Percentiles rank a stretch among this genome's conserved stretches.
Conservation (phyloP, 805 yeast genomes). For the Cyberlindnera mrakii region DNA sequence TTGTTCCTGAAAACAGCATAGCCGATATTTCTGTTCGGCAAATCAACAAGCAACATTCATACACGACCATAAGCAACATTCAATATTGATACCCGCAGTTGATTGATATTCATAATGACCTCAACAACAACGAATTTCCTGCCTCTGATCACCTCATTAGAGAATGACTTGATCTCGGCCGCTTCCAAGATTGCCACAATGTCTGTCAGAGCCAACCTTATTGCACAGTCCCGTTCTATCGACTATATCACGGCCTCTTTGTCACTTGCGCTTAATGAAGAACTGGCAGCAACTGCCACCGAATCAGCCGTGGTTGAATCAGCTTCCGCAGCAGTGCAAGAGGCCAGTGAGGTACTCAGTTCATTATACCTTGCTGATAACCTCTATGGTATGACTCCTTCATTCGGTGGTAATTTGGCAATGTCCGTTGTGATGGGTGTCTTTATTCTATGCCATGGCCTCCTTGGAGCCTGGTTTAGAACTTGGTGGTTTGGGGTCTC, state of each 20-base stretch:
- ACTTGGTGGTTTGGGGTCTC: constrained; percentile 66
- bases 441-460: constrained; percentile 35
- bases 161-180: constrained; percentile 9
- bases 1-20: no score
- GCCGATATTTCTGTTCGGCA: no score
- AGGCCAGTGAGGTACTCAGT: constrained; percentile 11
- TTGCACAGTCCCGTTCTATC: constrained; percentile 14
- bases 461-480: constrained; percentile 36
- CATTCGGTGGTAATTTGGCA: constrained; percentile 50
- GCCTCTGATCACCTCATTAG: constrained; percentile 14
- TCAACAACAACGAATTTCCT: constrained; percentile 5
- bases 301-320: constrained; percentile 7
- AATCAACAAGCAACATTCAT: no score
- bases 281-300: constrained; percentile 10
- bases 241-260: constrained; percentile 17
- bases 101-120: constrained; percentile 3
- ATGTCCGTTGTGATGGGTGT: constrained; percentile 51
- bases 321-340: constrained; percentile 2
- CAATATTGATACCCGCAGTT: neutral
- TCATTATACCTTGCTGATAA: constrained; percentile 7
- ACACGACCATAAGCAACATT: no score
- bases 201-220: constrained; percentile 5
- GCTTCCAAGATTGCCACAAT: constrained; percentile 15
- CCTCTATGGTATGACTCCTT: constrained; percentile 41
- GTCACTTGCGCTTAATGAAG: constrained; percentile 9